These are phyloP conservation scores for Oryza glaberrima DNA, from an alignment of 176 grass and related monocot genomes.

Conservation along the genomic window DNA sequence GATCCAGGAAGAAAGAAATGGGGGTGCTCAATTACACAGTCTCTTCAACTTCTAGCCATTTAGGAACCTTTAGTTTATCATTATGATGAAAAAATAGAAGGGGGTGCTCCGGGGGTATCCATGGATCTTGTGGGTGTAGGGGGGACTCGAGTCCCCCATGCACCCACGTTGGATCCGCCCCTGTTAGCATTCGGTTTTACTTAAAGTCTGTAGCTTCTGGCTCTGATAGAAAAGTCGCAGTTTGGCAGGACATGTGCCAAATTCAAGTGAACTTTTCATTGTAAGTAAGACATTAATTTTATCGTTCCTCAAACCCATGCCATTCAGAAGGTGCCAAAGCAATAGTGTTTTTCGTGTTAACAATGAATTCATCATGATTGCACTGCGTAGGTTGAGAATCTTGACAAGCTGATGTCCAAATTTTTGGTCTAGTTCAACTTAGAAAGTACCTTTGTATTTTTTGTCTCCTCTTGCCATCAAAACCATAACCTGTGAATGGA, in stretches of 20 bases:
- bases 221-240: neutral
- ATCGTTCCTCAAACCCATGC: neutral
- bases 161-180: too few species aligned
- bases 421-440: neutral
- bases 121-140: too few species aligned
- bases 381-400: neutral
- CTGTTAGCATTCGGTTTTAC: slow-evolving; percentile 1
- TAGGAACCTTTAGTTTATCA: too few species aligned
- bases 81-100: too few species aligned
- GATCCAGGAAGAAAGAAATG: too few species aligned
- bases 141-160: too few species aligned
- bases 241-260: neutral
- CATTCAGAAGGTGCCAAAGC: neutral
- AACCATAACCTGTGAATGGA: neutral
- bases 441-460: neutral
- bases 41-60: too few species aligned
- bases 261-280: neutral
- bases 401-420: neutral
- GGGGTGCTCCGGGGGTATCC: too few species aligned
- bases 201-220: neutral
- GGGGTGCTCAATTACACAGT: too few species aligned
- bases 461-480: neutral
- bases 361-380: neutral
- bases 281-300: neutral
- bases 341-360: neutral